Evolutionary conservation across 371 early-diverging fungal species (phyloP).

Genomic region (Mucor saturninus): DNA sequence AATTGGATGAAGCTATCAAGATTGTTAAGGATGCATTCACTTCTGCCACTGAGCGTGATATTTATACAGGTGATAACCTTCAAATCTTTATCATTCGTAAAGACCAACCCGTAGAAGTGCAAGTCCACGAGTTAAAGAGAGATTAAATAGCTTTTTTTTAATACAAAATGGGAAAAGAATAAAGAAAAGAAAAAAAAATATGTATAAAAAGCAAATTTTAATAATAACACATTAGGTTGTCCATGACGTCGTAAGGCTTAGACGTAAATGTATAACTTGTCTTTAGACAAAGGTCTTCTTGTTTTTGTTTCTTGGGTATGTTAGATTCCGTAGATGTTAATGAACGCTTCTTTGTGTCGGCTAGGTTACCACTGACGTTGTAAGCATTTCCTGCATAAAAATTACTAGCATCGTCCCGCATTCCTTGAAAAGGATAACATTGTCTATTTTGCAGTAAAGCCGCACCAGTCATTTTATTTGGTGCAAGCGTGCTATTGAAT

Average conservation of each 20-base stretch:
- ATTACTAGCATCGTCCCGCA: slow-evolving; percentile 13
- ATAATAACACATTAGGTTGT: slow-evolving; percentile 17
- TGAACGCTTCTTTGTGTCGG: neutral
- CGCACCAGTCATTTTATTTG: neutral
- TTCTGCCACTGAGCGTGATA: slow-evolving; percentile 98
- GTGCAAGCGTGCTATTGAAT: too few species aligned
- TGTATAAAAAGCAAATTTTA: slow-evolving; percentile 3
- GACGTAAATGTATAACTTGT: slow-evolving; percentile 14
- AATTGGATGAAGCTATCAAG: slow-evolving; percentile 74
- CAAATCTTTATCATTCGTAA: slow-evolving; percentile 92
- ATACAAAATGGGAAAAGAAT: slow-evolving; percentile 2
- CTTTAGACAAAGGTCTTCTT: neutral
- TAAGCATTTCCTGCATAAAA: slow-evolving; percentile 28
- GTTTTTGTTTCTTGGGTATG: neutral
- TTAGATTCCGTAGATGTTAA: neutral
- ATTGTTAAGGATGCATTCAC: slow-evolving; percentile 98
- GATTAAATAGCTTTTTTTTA: slow-evolving; percentile 56
- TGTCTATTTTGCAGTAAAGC: slow-evolving; percentile 20
- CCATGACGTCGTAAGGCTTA: slow-evolving; percentile 23
- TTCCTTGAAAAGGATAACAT: slow-evolving; percentile 12
- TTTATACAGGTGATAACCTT: slow-evolving; percentile 98
- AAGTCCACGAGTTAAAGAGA: slow-evolving; percentile 77
- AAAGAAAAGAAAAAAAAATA: neutral
- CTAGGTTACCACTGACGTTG: neutral
- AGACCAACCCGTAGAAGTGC: slow-evolving; percentile 75